These are phyloP conservation scores for Solanum chiquidenum DNA, from an alignment of 257 asterid genomes.

Conservation along the genomic window DNA sequence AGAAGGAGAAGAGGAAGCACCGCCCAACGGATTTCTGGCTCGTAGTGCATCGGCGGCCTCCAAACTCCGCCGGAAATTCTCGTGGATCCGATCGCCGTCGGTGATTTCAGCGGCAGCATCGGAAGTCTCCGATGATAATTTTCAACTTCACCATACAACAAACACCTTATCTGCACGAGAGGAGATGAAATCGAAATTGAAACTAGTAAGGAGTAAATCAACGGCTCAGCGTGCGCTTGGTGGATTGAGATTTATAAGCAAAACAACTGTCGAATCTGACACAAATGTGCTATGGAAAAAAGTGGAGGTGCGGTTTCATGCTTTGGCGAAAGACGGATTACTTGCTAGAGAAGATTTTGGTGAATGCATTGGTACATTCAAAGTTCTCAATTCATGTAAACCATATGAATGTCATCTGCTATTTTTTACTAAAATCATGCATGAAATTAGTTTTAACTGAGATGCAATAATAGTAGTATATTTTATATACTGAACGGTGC, in stretches of 20 bases:
- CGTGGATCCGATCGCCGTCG: constrained; percentile 36
- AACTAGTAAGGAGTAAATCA: constrained; percentile 59
- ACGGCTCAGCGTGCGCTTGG: constrained; percentile 81
- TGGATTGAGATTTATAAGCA: constrained; percentile 74
- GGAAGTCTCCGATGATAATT: constrained; percentile 10
- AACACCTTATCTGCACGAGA: constrained; percentile 43
- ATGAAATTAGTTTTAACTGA: neutral
- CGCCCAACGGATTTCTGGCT: constrained; percentile 12
- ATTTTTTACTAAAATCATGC: neutral
- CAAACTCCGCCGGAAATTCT: constrained; percentile 46
- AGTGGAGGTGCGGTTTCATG: constrained; percentile 62
- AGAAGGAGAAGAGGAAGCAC: neutral
- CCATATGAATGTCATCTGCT: neutral
- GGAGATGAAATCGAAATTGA: constrained; percentile 54
- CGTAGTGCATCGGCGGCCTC: constrained; percentile 57
- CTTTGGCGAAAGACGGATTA: constrained; percentile 48
- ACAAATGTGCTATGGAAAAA: constrained; percentile 42
- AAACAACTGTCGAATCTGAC: constrained; percentile 38
- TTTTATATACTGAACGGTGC: neutral
- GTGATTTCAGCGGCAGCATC: constrained; percentile 5
- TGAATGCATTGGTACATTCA: constrained; percentile 71
- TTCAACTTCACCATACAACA: neutral
- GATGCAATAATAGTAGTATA: neutral
- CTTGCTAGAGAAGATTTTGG: constrained; percentile 78
- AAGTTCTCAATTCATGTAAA: constrained; percentile 3